Conservation (phyloP, 78 protist genomes). For the Dictyostelium intermedium region DNA sequence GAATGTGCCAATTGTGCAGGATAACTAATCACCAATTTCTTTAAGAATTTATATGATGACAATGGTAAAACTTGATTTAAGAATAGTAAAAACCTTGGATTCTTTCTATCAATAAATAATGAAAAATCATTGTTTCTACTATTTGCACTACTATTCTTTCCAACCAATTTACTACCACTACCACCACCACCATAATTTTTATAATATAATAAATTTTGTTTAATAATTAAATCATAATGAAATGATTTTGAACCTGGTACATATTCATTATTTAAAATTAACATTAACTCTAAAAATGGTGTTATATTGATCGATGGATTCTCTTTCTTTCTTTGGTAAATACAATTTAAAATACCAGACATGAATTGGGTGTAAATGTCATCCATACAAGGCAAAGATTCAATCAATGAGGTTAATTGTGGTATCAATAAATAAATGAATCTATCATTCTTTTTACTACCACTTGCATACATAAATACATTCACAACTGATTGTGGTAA, state of each 20-base stretch:
- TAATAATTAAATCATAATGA: not conserved
- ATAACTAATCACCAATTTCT: not conserved
- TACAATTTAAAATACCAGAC: not conserved
- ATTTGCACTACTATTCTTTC: not conserved
- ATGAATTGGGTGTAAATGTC: not conserved
- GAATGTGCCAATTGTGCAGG: not conserved
- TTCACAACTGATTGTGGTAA: not conserved
- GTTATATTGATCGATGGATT: not conserved
- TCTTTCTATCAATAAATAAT: not conserved
- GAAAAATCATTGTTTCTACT: not conserved
- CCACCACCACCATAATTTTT: not conserved
- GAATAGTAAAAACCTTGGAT: not conserved
- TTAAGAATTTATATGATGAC: not conserved
- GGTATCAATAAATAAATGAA: not conserved
- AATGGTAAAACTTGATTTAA: constrained; percentile 16
- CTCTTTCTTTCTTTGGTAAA: not conserved
- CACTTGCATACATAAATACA: not conserved
- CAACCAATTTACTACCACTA: not conserved
- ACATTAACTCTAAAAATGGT: not conserved
- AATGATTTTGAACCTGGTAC: not conserved
- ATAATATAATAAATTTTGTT: constrained; percentile 16
- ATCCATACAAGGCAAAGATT: not conserved
- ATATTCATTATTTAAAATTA: constrained; percentile 18
- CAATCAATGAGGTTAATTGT: not conserved
- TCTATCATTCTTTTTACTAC: not conserved